Conservation (phyloP, 108 stramenopile genomes). For the Nitzschia sp. region DNA sequence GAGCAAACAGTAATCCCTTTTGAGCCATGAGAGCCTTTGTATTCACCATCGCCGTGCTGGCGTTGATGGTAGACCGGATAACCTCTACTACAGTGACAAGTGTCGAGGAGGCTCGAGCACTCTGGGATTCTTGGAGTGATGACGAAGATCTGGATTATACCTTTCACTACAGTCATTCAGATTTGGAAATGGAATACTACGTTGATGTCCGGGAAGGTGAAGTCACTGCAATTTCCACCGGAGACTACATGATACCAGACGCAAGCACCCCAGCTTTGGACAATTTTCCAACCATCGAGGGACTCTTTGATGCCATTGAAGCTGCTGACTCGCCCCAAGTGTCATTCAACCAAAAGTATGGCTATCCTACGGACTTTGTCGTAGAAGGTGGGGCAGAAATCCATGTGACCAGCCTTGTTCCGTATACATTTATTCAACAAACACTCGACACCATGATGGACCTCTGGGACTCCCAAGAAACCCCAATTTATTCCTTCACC, state of each 20-base stretch:
- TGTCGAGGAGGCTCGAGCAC: conserved; percentile 8
- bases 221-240: not conserved
- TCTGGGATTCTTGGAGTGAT: conserved; percentile 1
- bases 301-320: conserved; percentile 4
- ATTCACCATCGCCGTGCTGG: too few relatives aligned
- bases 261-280: not conserved
- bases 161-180: conserved; percentile 1
- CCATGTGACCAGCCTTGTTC: not conserved
- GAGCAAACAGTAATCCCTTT: too few relatives aligned
- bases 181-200: not conserved
- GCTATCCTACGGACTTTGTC: conserved; percentile 3
- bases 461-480: conserved; percentile 3
- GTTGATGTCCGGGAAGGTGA: conserved; percentile 11
- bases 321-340: not conserved
- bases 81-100: not conserved
- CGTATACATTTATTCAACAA: conserved; percentile 6
- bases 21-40: too few relatives aligned
- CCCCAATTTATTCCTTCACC: not conserved
- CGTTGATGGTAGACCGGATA: too few relatives aligned
- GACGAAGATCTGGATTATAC: not conserved
- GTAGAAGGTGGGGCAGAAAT: not conserved
- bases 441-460: not conserved
- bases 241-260: not conserved
- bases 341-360: conserved; percentile 14
- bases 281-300: conserved; percentile 1